Evolutionary conservation across 805 yeast genomes (phyloP).

Genomic region (Yarrowia keelungensis): DNA sequence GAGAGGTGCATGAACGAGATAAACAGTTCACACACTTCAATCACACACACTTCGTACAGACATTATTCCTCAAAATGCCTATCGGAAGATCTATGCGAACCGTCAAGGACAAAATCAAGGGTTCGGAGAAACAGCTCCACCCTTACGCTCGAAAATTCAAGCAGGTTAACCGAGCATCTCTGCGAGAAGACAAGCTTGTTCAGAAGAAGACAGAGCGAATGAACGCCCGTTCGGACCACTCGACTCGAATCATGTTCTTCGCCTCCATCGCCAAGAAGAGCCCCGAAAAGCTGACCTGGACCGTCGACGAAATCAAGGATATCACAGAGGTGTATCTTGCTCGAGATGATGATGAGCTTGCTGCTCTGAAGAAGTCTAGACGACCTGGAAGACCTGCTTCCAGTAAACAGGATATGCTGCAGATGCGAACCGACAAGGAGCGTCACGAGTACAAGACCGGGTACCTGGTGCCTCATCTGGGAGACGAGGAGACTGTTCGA

Average conservation of each 20-base stretch:
- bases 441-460: conserved; percentile 71
- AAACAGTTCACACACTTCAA: not conserved
- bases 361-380: conserved; percentile 64
- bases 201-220: conserved; percentile 62
- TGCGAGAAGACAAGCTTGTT: conserved; percentile 76
- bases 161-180: conserved; percentile 82
- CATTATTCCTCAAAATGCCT: conserved; percentile 57
- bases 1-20: conserved; percentile 6
- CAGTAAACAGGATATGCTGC: conserved; percentile 70
- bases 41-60: not conserved
- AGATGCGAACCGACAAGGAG: conserved; percentile 68
- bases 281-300: conserved; percentile 55
- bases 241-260: conserved; percentile 63
- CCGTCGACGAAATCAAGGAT: conserved; percentile 63
- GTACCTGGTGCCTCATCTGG: conserved; percentile 72
- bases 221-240: conserved; percentile 54
- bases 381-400: conserved; percentile 89
- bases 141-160: conserved; percentile 90
- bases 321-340: conserved; percentile 65
- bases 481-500: conserved; percentile 64
- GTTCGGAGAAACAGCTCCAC: conserved; percentile 68
- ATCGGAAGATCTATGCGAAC: conserved; percentile 70
- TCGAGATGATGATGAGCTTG: conserved; percentile 79
- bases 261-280: conserved; percentile 60
- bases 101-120: conserved; percentile 65